Percentiles rank a stretch among this genome's conserved stretches.
Conservation (phyloP, 2,329 filamentous ascomycete species). For the Chalara sp. region DNA sequence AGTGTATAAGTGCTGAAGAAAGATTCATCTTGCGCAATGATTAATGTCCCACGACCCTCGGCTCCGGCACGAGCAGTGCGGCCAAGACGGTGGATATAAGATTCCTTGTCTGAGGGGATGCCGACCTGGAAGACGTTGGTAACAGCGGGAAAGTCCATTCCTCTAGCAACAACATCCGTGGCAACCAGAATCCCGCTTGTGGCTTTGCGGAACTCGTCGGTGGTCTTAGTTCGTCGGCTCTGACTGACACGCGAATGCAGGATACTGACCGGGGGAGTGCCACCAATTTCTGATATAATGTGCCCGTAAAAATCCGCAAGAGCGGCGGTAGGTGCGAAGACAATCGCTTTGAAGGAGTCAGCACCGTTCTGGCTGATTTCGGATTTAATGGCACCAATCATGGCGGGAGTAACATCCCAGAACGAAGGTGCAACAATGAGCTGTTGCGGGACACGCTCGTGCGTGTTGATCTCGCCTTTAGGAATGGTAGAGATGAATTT, state of each 20-base stretch:
- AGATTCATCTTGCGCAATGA: slow-evolving; percentile 50
- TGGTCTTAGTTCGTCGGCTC: slow-evolving; percentile 56
- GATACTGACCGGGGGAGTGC: slow-evolving; percentile 22
- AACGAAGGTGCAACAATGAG: slow-evolving; percentile 60
- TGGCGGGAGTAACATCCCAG: slow-evolving; percentile 68
- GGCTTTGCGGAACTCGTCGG: slow-evolving; percentile 65
- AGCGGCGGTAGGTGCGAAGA: slow-evolving; percentile 79
- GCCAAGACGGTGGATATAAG: slow-evolving; percentile 71
- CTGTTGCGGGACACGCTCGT: slow-evolving; percentile 77
- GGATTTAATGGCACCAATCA: slow-evolving; percentile 68
- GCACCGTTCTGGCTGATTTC: slow-evolving; percentile 41
- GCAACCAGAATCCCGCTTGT: slow-evolving; percentile 62
- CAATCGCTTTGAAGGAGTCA: slow-evolving; percentile 80
- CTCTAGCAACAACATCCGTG: slow-evolving; percentile 73
- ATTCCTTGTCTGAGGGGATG: slow-evolving; percentile 55
- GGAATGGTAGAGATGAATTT: slow-evolving; percentile 86
- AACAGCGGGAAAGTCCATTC: slow-evolving; percentile 77
- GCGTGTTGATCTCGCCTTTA: slow-evolving; percentile 76
- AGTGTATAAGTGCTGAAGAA: slow-evolving; percentile 45
- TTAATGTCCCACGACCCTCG: slow-evolving; percentile 63
- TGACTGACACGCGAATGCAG: slow-evolving; percentile 82
- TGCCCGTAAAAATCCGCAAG: slow-evolving; percentile 60
- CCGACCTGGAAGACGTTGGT: slow-evolving; percentile 75
- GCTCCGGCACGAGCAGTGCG: slow-evolving; percentile 72
- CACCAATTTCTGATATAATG: slow-evolving; percentile 37